Evolutionary conservation across 805 yeast genomes (phyloP).

Genomic region (Cyberlindnera samutprakarnensis): DNA sequence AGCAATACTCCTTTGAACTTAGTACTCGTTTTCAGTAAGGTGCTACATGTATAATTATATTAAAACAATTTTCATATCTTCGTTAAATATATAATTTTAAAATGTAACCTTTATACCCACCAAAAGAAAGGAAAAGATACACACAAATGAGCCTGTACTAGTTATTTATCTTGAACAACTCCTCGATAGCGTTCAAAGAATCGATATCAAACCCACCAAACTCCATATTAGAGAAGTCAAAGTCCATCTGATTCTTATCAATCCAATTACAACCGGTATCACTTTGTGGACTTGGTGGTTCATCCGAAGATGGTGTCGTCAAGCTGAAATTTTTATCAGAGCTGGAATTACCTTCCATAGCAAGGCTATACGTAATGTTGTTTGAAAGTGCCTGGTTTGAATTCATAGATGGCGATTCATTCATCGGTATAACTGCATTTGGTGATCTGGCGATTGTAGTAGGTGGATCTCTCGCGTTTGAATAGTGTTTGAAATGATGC

Average conservation of each 20-base stretch:
- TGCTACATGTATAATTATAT: too few species aligned
- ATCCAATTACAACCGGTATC: conserved; percentile 57
- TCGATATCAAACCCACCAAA: conserved; percentile 21
- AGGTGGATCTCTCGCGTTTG: conserved; percentile 3
- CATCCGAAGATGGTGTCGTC: conserved; percentile 1
- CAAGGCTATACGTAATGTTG: conserved; percentile 12
- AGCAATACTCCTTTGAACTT: too few species aligned
- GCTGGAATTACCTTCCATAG: conserved; percentile 1
- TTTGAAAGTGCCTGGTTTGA: conserved; percentile 1
- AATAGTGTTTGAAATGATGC: conserved; percentile 20
- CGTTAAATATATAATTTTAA: too few species aligned
- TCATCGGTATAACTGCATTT: conserved; percentile 1
- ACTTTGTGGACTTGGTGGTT: conserved; percentile 12
- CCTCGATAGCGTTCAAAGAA: conserved; percentile 19
- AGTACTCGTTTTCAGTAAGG: too few species aligned
- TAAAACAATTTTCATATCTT: too few species aligned
- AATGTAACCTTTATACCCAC: too few species aligned
- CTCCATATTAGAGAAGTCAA: conserved; percentile 22
- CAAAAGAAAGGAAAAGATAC: too few species aligned
- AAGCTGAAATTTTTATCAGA: too few species aligned
- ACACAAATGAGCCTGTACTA: too few species aligned
- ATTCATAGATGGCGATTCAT: neutral
- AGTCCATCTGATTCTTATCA: conserved; percentile 37
- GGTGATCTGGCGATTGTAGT: conserved; percentile 6
- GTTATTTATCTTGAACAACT: conserved; percentile 15